These are phyloP conservation scores for Phytopythium ostracodes DNA, from an alignment of 352 stramenopile genomes.

Conservation along the genomic window DNA sequence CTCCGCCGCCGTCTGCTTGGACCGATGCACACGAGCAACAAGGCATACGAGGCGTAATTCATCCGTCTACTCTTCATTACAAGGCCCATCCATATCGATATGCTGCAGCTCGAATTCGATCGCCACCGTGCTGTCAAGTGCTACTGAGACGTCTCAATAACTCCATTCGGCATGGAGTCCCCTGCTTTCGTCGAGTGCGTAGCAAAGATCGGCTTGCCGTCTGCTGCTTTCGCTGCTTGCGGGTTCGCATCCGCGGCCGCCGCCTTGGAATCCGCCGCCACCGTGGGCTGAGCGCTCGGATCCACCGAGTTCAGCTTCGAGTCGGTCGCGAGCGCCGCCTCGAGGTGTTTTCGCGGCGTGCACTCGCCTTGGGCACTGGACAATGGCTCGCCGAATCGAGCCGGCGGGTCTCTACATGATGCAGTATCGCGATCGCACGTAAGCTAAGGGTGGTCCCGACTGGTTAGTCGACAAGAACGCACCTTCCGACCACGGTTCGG, in stretches of 20 bases:
- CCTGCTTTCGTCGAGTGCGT: not conserved
- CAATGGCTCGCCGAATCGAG: conserved; percentile 7
- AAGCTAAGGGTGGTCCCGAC: not conserved
- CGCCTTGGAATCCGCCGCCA: not conserved
- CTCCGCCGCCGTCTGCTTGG: no score
- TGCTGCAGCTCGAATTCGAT: not conserved
- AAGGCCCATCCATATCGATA: not conserved
- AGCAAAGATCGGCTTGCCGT: not conserved
- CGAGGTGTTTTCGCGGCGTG: conserved; percentile 50
- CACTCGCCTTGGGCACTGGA: conserved; percentile 20
- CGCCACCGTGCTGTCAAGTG: no score
- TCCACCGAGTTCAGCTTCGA: conserved; percentile 27
- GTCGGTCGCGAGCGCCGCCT: conserved; percentile 44
- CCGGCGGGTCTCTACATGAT: conserved; percentile 32
- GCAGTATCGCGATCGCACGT: not conserved
- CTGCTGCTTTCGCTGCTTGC: no score
- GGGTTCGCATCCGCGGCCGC: not conserved
- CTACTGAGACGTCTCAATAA: not conserved
- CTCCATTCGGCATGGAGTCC: not conserved
- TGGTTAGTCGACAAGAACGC: not conserved
- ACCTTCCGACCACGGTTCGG: conserved; percentile 46
- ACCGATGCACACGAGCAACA: not conserved
- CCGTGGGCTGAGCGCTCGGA: no score
- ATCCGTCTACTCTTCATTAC: not conserved
- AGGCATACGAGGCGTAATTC: not conserved